Conservation (phyloP, 495 filamentous ascomycete species). For the Aspergillus cavernicola region DNA sequence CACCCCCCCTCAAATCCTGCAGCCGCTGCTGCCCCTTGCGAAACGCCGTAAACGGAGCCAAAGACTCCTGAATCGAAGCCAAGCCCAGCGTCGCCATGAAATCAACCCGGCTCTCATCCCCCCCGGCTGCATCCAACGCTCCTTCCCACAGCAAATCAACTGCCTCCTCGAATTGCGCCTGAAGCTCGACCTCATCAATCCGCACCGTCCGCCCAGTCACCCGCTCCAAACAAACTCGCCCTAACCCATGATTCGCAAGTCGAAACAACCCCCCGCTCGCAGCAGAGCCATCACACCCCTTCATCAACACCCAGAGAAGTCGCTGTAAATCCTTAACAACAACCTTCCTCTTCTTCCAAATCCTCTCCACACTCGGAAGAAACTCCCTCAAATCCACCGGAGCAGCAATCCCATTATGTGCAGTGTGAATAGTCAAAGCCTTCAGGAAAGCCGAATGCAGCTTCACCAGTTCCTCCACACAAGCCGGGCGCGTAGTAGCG, state of each 20-base stretch:
- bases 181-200: constrained; percentile 29
- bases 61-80: constrained; percentile 37
- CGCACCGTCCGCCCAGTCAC: constrained; percentile 14
- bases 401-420: constrained; percentile 35
- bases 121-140: constrained; percentile 27
- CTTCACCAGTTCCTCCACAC: constrained; percentile 33
- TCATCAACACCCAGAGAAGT: constrained; percentile 40
- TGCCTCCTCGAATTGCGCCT: constrained; percentile 36
- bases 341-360: constrained; percentile 50
- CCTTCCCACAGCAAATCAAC: constrained; percentile 40
- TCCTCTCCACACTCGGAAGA: constrained; percentile 34
- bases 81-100: constrained; percentile 35
- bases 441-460: constrained; percentile 40
- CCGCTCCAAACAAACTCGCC: constrained; percentile 35
- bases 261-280: constrained; percentile 24
- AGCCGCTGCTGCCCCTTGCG: constrained; percentile 46
- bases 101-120: constrained; percentile 17
- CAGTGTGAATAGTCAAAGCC: constrained; percentile 37
- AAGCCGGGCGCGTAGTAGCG: constrained; percentile 25
- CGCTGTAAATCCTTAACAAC: constrained; percentile 41
- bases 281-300: constrained; percentile 18
- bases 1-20: constrained; percentile 42
- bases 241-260: constrained; percentile 43
- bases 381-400: constrained; percentile 42
- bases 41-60: constrained; percentile 40